phyloP scores from a whole-genome alignment of 2,329 filamentous ascomycete species.

The Talaromyces amestolkiae region DNA sequence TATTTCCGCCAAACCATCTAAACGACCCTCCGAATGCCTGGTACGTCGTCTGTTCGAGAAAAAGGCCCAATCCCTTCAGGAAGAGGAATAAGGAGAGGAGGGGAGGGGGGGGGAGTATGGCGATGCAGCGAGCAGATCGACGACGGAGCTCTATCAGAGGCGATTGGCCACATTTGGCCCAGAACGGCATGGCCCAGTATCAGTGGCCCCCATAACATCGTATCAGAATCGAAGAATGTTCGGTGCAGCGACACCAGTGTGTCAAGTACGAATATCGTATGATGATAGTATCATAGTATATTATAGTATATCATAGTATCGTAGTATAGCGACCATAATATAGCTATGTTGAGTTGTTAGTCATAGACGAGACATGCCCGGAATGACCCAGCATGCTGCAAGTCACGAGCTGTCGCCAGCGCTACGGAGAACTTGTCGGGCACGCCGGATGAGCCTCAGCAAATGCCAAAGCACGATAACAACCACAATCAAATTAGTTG shows the following conservation, averaged over 20 bases:
- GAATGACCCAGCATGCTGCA: not conserved
- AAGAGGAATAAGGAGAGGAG: not conserved
- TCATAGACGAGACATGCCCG: not conserved
- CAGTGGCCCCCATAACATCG: not conserved
- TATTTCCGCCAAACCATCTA: not conserved
- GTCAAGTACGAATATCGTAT: not conserved
- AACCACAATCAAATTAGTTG: not conserved
- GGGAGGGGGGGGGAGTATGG: not conserved
- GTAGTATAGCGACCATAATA: not conserved
- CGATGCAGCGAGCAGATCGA: conserved; percentile 13
- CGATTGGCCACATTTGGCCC: not conserved
- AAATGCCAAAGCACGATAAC: not conserved
- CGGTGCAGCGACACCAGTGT: not conserved
- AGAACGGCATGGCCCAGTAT: not conserved
- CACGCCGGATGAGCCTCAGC: not conserved
- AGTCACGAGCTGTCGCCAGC: not conserved
- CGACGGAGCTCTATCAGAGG: not conserved
- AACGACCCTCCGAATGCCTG: not conserved
- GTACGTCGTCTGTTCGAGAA: not conserved
- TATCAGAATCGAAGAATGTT: conserved; percentile 2
- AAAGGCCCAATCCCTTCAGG: not conserved
- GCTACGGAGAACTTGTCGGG: not conserved
- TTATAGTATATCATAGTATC: not conserved
- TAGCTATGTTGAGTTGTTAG: too few relatives aligned
- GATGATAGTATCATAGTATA: not conserved